phyloP scores from a whole-genome alignment of 2,329 filamentous ascomycete genomes.

The Colletotrichum tanaceti region DNA sequence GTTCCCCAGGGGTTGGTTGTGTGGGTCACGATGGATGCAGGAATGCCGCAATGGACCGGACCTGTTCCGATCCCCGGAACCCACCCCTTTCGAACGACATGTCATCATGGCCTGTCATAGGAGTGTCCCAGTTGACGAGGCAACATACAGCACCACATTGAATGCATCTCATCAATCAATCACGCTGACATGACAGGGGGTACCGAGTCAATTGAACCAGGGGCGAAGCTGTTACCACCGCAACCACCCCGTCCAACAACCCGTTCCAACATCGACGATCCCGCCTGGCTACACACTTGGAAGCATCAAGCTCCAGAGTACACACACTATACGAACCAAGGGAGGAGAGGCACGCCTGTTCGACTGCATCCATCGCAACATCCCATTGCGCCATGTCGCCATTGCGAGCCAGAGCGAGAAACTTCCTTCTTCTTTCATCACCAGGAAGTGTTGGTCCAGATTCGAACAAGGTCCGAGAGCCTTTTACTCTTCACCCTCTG shows the following conservation, averaged over 20 bases:
- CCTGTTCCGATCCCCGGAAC: not conserved
- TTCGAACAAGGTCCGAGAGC: conserved; percentile 43
- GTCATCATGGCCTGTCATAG: no score
- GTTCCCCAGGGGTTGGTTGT: conserved; percentile 14
- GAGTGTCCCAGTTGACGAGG: not conserved
- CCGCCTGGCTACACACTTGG: conserved; percentile 26
- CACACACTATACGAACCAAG: conserved; percentile 24
- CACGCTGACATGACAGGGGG: not conserved
- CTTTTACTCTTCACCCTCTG: conserved; percentile 53
- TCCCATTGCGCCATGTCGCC: conserved; percentile 56
- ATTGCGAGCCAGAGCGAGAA: conserved; percentile 52
- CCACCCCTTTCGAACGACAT: conserved; percentile 6
- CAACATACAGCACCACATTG: not conserved
- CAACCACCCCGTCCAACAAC: conserved; percentile 3
- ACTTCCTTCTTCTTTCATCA: conserved; percentile 45
- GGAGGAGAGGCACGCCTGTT: conserved; percentile 43
- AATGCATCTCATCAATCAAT: no score
- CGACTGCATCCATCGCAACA: conserved; percentile 58
- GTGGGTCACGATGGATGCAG: conserved; percentile 35
- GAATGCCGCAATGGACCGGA: not conserved
- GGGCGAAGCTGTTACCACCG: conserved; percentile 24
- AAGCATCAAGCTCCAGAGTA: conserved; percentile 30
- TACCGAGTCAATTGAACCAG: conserved; percentile 26
- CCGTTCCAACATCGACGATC: not conserved
- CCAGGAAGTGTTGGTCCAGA: conserved; percentile 56